Evolutionary conservation across 1,284 basidiomycete genomes (phyloP).

Genomic region (Pseudozyma pruni): DNA sequence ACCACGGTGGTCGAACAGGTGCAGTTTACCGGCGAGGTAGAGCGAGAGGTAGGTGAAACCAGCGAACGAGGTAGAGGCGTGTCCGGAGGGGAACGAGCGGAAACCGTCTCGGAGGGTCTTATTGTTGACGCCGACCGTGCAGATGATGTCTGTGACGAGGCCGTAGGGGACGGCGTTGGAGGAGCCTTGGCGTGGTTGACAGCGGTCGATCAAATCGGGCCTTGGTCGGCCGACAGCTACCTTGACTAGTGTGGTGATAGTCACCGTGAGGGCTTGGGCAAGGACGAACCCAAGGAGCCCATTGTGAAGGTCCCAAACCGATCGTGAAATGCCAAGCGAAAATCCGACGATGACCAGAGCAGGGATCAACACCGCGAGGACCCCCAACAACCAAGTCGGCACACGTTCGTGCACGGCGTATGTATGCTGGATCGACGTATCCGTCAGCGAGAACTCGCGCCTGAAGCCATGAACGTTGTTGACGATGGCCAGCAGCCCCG

Average conservation of each 20-base stretch:
- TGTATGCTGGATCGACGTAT: slow-evolving; percentile 76
- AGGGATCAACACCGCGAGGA: slow-evolving; percentile 63
- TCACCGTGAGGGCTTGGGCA: slow-evolving; percentile 78
- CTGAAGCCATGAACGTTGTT: slow-evolving; percentile 82
- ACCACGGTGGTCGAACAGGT: slow-evolving; percentile 84
- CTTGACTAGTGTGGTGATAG: slow-evolving; percentile 86
- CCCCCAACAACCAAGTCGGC: slow-evolving; percentile 72
- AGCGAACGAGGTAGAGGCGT: slow-evolving; percentile 90
- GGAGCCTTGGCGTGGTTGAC: slow-evolving; percentile 77
- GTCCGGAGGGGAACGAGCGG: slow-evolving; percentile 92
- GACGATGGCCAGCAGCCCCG: slow-evolving; percentile 76
- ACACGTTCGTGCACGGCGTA: slow-evolving; percentile 85
- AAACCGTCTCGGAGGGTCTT: slow-evolving; percentile 73
- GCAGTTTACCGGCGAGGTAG: slow-evolving; percentile 81
- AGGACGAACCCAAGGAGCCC: slow-evolving; percentile 81
- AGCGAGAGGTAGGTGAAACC: slow-evolving; percentile 89
- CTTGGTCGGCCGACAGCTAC: slow-evolving; percentile 84
- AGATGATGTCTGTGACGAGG: slow-evolving; percentile 80
- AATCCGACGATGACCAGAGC: slow-evolving; percentile 74
- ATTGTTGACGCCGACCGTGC: slow-evolving; percentile 72
- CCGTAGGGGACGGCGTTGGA: slow-evolving; percentile 75
- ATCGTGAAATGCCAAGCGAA: slow-evolving; percentile 78
- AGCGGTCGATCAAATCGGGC: slow-evolving; percentile 74
- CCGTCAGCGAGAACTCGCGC: slow-evolving; percentile 70
- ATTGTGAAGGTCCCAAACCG: slow-evolving; percentile 89